These are phyloP conservation scores for Trichosanthes cucumerina DNA, from an alignment of 306 rosid species.

Conservation along the genomic window DNA sequence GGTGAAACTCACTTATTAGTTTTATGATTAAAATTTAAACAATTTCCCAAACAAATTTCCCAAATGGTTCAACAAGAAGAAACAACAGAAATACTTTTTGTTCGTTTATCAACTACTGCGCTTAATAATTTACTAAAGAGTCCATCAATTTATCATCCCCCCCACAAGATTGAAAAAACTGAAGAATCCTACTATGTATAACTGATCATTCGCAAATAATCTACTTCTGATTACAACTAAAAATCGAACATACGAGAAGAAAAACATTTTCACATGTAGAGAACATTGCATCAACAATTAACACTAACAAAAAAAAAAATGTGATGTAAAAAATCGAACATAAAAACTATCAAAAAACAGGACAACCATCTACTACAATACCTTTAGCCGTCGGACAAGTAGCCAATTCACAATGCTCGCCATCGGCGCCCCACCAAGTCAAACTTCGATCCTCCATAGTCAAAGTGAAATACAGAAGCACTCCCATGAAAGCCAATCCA, in stretches of 20 bases:
- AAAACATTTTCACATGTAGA: neutral
- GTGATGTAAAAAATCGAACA: neutral
- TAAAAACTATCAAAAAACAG: slow-evolving; percentile 19
- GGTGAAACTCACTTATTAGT: too few relatives aligned
- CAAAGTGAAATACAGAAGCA: slow-evolving; percentile 30
- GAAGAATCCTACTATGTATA: neutral
- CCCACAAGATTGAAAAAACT: neutral
- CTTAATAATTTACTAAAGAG: neutral
- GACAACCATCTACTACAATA: slow-evolving; percentile 31
- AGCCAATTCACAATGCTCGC: slow-evolving; percentile 45
- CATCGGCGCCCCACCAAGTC: slow-evolving; percentile 43
- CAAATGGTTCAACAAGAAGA: too few relatives aligned
- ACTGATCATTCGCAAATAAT: neutral
- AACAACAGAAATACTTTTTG: too few relatives aligned
- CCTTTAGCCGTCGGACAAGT: slow-evolving; percentile 58
- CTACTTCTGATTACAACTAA: neutral
- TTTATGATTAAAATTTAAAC: too few relatives aligned
- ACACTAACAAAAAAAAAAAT: neutral
- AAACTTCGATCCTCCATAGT: slow-evolving; percentile 13
- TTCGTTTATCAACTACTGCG: neutral
- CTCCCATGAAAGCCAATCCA: slow-evolving; percentile 41
- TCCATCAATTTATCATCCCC: neutral
- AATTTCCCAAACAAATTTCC: too few relatives aligned
- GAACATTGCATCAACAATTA: neutral
- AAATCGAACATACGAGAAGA: neutral